A percentile compares a stretch with the other conserved stretches of the same genome.
These are phyloP conservation scores for Petunia secreta DNA, from an alignment of 257 asterid genomes.

Conservation along the genomic window DNA sequence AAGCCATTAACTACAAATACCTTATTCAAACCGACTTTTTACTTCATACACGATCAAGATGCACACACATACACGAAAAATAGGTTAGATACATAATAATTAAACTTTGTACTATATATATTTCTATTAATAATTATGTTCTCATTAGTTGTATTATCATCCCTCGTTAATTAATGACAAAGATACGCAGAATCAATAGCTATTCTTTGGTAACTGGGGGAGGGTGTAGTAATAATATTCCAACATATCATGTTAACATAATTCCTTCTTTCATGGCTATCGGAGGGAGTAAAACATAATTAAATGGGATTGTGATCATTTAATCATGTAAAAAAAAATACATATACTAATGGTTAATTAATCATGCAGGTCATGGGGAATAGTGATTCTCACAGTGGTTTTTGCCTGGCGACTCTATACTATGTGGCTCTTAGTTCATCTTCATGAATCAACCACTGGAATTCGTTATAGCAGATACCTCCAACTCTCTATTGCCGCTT, in stretches of 20 bases:
- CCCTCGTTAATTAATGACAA: neutral
- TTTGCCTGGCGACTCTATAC: conserved; percentile 77
- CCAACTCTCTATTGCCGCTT: conserved; percentile 57
- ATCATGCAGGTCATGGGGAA: conserved; percentile 60
- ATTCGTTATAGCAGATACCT: conserved; percentile 70
- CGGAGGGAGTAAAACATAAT: no score
- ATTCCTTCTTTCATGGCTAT: neutral
- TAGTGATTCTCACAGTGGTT: conserved; percentile 32
- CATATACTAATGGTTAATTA: neutral
- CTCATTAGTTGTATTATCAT: neutral
- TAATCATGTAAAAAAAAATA: neutral
- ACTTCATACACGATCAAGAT: no score
- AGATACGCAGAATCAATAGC: neutral
- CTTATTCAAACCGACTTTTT: no score
- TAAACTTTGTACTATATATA: neutral
- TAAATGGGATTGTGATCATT: neutral
- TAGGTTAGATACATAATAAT: neutral
- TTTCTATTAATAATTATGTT: no score
- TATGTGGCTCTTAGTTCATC: conserved; percentile 57
- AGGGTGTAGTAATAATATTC: neutral
- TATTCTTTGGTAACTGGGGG: neutral
- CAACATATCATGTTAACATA: neutral
- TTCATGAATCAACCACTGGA: conserved; percentile 56
- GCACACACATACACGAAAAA: neutral
- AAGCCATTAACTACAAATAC: no score